Evolutionary conservation across 2,329 filamentous ascomycete species (phyloP), one percentile per base, ranked within the genome.

Genomic region (Stenocarpella maydis): DNA sequence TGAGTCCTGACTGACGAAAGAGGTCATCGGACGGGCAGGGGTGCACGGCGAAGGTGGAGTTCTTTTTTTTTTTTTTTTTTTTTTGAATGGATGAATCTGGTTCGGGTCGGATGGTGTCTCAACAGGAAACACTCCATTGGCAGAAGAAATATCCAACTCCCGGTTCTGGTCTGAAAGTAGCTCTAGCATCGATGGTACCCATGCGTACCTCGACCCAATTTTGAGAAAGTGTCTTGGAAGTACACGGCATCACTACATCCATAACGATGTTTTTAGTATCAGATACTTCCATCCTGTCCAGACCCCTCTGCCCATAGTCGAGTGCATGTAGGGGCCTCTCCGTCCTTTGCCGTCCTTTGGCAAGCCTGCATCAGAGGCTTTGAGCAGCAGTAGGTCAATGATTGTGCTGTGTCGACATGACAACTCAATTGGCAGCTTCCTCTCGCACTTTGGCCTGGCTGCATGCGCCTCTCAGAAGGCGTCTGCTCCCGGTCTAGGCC

Each of bases 41-140:
- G 34, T 54, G 69, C 66, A 65, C 61, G 66, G 69, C 66, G 69
- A 69, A 69, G 60, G 31, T 54, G 69, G 69, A 60, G 60, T 68
- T 39, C 34, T 37, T 39, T 50, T 49, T 37, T 49, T n/a, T n/a
- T n/a, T n/a, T n/a, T n/a, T n/a, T n/a, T n/a, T n/a, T n/a, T n/a
- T n/a, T n/a, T n/a, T n/a, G n/a, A n/a, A n/a, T 58, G 21, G 26
- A 43, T 61, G 47, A 31, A 37, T 61, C 39, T 21, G 53, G 37
- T 28, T 34, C 39, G 19, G 43, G 54, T 12, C n/a, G 24, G 43
- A 64, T 37, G 39, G 64, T 45, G n/a, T 39, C 39, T 50, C 60
- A 65, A 28, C 39, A 52, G 45, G 66, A 47, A 63, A 63, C 47
- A 63, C 24, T n/a, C 49, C 43, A 49, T 24, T 63, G 58, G 37